These are phyloP conservation scores for Tetrahymena thermophila DNA, from an alignment of 73 alveolate species.

Conservation along the genomic window DNA sequence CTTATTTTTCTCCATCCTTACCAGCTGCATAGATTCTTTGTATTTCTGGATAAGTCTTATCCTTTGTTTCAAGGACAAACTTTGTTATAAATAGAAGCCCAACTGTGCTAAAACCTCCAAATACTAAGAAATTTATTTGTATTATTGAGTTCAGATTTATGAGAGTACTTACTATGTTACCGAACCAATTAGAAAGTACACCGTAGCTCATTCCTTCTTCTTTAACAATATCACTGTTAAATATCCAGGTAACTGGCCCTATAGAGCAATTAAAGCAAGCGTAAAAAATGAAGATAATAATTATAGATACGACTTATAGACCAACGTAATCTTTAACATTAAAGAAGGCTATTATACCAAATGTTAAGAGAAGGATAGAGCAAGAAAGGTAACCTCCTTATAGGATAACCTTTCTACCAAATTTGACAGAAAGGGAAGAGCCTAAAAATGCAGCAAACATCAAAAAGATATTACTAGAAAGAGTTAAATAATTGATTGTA, in stretches of 20 bases:
- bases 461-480: neutral
- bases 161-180: neutral
- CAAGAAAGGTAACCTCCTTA: neutral
- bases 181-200: neutral
- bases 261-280: neutral
- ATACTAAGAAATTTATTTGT: neutral
- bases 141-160: neutral
- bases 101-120: neutral
- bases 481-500: neutral
- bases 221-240: neutral
- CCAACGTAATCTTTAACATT: neutral
- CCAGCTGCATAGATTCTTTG: neutral
- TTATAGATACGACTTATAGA: neutral
- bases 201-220: neutral
- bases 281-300: neutral
- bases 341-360: neutral
- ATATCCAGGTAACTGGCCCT: neutral
- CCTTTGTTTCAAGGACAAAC: neutral
- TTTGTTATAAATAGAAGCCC: neutral
- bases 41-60: neutral
- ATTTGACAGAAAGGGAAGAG: neutral
- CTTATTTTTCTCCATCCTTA: neutral
- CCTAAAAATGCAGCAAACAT: neutral
- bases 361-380: neutral
- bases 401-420: neutral